Conservation (phyloP, 805 yeast species). For the Cyberlindnera petersonii region DNA sequence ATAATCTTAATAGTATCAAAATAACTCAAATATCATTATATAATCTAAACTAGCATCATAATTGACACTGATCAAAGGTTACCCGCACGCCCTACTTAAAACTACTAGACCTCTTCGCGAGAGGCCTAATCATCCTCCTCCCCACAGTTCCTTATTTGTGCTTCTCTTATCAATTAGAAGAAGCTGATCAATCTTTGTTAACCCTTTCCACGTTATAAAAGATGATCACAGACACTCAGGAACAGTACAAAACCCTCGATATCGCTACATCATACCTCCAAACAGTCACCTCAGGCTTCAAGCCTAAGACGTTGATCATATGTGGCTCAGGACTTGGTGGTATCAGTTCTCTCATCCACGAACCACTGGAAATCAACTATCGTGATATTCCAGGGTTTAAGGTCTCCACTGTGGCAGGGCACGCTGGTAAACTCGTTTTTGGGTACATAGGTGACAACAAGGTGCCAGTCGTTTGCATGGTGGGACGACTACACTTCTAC, state of each 20-base stretch:
- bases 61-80: no score
- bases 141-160: no score
- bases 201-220: no score
- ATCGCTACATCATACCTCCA: constrained; percentile 20
- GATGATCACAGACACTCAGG: constrained; percentile 10
- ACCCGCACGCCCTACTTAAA: no score
- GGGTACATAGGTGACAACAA: constrained; percentile 66
- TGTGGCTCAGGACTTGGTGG: constrained; percentile 97
- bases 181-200: no score
- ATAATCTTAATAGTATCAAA: no score
- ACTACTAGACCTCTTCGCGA: no score
- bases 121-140: no score
- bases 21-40: no score
- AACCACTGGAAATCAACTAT: constrained; percentile 54
- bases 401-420: constrained; percentile 84
- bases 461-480: constrained; percentile 88
- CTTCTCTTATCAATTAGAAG: no score
- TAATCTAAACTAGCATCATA: no score
- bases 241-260: constrained; percentile 15
- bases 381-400: constrained; percentile 74
- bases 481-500: constrained; percentile 87
- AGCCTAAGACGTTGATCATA: constrained; percentile 70
- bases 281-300: constrained; percentile 6
- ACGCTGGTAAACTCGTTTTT: constrained; percentile 75
- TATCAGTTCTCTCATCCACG: constrained; percentile 46